These are phyloP conservation scores for Pseudoturritis turrita DNA, from an alignment of 345 rosid genomes.

Conservation along the genomic window DNA sequence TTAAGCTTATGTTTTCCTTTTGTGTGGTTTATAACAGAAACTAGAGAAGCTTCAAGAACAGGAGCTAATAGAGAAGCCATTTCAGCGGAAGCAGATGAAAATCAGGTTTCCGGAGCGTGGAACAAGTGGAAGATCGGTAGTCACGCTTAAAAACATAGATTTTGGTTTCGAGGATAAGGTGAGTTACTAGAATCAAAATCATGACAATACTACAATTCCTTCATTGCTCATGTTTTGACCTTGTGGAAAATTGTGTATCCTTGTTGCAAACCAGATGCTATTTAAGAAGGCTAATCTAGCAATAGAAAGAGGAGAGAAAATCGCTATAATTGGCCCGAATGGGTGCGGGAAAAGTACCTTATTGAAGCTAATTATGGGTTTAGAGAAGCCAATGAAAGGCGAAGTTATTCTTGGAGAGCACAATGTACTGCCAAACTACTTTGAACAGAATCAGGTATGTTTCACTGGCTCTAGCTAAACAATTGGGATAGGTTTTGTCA, in stretches of 20 bases:
- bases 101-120: conserved; percentile 97
- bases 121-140: conserved; percentile 78
- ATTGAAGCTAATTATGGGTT: conserved; percentile 76
- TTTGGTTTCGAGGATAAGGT: conserved; percentile 80
- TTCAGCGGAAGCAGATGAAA: conserved; percentile 84
- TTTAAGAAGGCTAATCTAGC: conserved; percentile 68
- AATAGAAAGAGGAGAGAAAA: conserved; percentile 80
- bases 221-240: background rate
- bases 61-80: conserved; percentile 88
- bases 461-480: background rate
- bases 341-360: conserved; percentile 96
- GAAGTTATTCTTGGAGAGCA: conserved; percentile 83
- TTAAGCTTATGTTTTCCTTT: conserved; percentile 8
- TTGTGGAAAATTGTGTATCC: background rate
- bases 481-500: background rate
- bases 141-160: conserved; percentile 56
- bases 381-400: conserved; percentile 67
- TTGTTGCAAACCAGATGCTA: conserved; percentile 47
- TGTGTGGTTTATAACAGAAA: conserved; percentile 43
- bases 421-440: conserved; percentile 92
- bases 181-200: conserved; percentile 12
- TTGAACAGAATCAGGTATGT: conserved; percentile 95
- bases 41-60: conserved; percentile 82
- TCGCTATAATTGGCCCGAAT: conserved; percentile 90
- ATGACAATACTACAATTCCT: background rate